Evolutionary conservation across 805 yeast species (phyloP), one percentile per base, ranked within the genome.

Genomic region (Sugiyamaella lignohabitans): DNA sequence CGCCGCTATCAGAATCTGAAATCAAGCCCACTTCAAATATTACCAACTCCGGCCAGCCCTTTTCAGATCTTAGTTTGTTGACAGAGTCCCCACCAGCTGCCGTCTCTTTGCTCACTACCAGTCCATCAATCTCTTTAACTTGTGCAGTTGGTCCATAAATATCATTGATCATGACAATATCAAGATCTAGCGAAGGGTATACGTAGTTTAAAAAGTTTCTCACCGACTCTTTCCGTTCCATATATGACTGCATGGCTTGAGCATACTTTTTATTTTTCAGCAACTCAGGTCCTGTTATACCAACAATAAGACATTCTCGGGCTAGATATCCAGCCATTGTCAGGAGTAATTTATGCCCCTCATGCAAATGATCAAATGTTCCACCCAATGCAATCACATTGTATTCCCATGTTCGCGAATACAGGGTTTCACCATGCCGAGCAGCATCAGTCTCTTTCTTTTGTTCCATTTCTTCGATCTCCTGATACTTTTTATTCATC

Each of bases 331-430:
- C 78, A 0, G 95, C 73, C 49, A 85, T 70, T 0, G 93, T 80
- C 6, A 93, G 70, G 22, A 93, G 69, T 23, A 93, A 82, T 62
- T 85, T 87, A 65, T 93, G 99, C 0, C 98, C 99, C 59, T 84
- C 95, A 57, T 93, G 99, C 32, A 93, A 60, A 65, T 93, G 98
- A 60, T 93, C 99, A 67, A 93, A 93, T 0, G 98, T 93, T 0
- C 99, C 99, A 0, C 98, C 98, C 1, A 91, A 80, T 0, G 96
- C 64, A 2, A 55, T 60, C 3, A 50, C 53, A 27, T 51, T 36
- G 29, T 44, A 42, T n/a, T 32, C 47, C 38, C 40, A 48, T 30
- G 46, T 16, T 38, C 41, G 22, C 29, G 35, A 20, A 10, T 14
- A 35, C 11, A 35, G 21, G 37, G 4, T 5, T 22, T 19, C 34